These are phyloP conservation scores for Rhizoctonia solani DNA, from an alignment of 1,284 basidiomycete genomes.

Conservation along the genomic window DNA sequence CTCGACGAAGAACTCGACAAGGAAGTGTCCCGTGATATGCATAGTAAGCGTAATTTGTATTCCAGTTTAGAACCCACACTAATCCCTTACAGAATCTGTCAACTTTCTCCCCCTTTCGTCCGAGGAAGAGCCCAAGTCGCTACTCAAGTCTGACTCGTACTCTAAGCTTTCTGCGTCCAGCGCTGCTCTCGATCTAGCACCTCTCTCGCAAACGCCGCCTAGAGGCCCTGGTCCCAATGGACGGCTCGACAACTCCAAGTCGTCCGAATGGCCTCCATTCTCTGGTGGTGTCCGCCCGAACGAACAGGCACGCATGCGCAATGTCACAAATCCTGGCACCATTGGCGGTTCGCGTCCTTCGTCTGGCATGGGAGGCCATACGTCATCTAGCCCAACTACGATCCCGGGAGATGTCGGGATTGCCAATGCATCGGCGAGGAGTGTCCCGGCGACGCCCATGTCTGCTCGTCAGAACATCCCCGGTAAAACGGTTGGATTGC, in stretches of 20 bases:
- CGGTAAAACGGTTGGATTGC: constrained; percentile 11
- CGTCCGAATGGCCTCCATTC: constrained; percentile 94
- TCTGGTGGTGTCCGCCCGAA: constrained; percentile 61
- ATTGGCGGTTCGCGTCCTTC: constrained; percentile 49
- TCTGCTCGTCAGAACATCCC: constrained; percentile 22
- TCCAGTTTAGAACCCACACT: constrained; percentile 26
- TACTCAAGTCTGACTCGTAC: constrained; percentile 4
- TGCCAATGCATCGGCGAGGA: constrained; percentile 23
- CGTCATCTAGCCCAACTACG: constrained; percentile 16
- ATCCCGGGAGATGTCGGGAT: background rate
- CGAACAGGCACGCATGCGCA: constrained; percentile 60
- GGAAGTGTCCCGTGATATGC: constrained; percentile 62
- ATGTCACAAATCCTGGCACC: constrained; percentile 64
- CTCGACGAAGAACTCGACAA: constrained; percentile 87
- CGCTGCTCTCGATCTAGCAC: constrained; percentile 89
- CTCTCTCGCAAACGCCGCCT: constrained; percentile 80
- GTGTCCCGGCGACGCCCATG: constrained; percentile 35
- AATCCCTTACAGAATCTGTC: constrained; percentile 71
- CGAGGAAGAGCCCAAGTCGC: constrained; percentile 67
- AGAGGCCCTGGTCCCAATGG: constrained; percentile 62
- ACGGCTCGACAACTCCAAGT: constrained; percentile 58
- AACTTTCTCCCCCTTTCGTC: constrained; percentile 82
- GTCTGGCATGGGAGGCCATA: constrained; percentile 43
- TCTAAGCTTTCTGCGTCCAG: constrained; percentile 82
- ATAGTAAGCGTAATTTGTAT: constrained; percentile 61